Base-by-base conservation (phyloP, 306 rosid species). In the Cicer judaicum region DNA sequence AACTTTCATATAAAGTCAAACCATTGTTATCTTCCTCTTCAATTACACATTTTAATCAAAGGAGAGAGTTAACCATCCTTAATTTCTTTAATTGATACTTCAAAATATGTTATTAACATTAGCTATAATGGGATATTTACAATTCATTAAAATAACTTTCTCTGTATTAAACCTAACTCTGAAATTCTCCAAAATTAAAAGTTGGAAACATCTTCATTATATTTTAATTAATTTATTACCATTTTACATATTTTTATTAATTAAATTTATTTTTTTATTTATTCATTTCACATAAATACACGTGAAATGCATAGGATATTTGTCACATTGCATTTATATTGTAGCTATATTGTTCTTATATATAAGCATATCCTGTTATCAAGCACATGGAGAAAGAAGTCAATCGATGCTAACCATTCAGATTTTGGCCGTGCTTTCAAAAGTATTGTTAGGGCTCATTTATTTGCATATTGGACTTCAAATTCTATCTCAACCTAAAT, bases 391-490 rank as follows among this genome's bases (percentile, higher is more conserved):
- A 64, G 48, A 77, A 46, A 38, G 39, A 29, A 29, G 36, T 29
- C 36, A 29, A 29, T 29, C 5, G 36, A 29, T 29, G 36, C 36
- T 68, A 15, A 40, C 57, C 68, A 21, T 44, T 67, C 47, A 15
- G 81, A 8, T 16, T 68, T 19, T 57, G 36, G 44, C 12, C 70
- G 18, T 36, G 6, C 67, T 57, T 76, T 57, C 74, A 56, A 2
- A 40, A 57, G 43, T 38, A n/a, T 39, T 2, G 36, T 68, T 59
- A 12, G 44, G 49, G 40, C 15, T 16, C 12, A 64, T 79, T 62
- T 52, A 24, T 63, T 71, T 21, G 7, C 11, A 7, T 15, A 47
- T 24, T 67, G 19, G 15, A 44, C 8, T 73, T 4, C 10, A 2
- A 34, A 7, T 62, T 46, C 50, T 24, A 6, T 42, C 48, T 49